Evolutionary conservation across 768 basidiomycete species (phyloP).

Genomic region (Boletus sp.): DNA sequence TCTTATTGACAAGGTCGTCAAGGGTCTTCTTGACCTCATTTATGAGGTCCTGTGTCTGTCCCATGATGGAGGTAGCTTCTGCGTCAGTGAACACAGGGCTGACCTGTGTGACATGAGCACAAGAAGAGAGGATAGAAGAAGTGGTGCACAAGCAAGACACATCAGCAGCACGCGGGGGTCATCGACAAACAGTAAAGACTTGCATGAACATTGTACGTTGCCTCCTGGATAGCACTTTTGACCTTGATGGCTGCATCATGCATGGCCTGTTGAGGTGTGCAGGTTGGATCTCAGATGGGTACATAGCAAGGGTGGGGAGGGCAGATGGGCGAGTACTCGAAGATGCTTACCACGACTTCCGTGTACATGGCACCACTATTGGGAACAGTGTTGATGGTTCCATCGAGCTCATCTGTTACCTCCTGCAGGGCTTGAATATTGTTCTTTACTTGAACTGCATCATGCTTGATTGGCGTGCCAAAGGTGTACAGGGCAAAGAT

Average conservation of each 20-base stretch:
- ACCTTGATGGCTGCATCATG: fast-evolving
- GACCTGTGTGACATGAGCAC: background rate
- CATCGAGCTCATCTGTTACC: background rate
- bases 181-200: background rate
- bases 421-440: background rate
- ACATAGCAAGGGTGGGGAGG: background rate
- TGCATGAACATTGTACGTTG: background rate
- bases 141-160: background rate
- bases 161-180: background rate
- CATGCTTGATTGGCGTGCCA: slow-evolving; percentile 11
- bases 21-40: background rate
- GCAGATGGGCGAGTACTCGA: background rate
- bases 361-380: fast-evolving
- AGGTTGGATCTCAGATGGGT: background rate
- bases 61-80: background rate
- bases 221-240: fast-evolving
- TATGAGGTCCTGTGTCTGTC: fast-evolving
- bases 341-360: background rate
- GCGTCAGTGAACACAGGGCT: background rate
- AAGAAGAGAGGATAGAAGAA: too few species aligned
- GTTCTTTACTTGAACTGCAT: background rate
- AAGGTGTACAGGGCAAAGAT: slow-evolving; percentile 7
- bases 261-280: background rate
- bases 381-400: background rate
- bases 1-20: background rate